Base-by-base conservation (phyloP, 2,329 filamentous ascomycete genomes). In the Fusarium nodosum region DNA sequence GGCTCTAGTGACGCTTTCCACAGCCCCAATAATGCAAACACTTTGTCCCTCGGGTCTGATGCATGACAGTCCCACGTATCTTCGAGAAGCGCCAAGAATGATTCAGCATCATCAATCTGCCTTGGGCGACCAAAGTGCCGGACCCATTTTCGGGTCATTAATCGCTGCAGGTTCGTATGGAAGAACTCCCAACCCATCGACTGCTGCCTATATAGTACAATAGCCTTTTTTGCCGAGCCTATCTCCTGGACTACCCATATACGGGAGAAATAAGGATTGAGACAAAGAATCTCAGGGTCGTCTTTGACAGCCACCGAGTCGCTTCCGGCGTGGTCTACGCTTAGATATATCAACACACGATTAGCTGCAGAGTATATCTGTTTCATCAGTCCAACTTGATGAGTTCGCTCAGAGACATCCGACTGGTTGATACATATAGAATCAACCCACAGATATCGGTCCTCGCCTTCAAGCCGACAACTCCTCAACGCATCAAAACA, bases 391-490 rank as follows among this genome's bases (percentile, higher is more conserved):
- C 52, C 7, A 0, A 60, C 56, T 60, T 60, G 53, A 1, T 60
- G 56, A 0, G 56, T 60, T 7, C 56, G 24, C 7, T 60, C 56
- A 26, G 26, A 58, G 0, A 47, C 3, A 5, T 57, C 10, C 11
- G 33, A 47, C 52, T 59, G 52, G 9, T 59, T 34, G 34, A 56
- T 56, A 13, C 54, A 52, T 9, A 57, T 57, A 2, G 55, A 38
- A 7, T 53, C 55, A 7, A 57, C 20, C 56, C 52, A 59, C 4
- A 59, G 11, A 7, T 7, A 11, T 7, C 52, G 20, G 22, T 60
- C 41, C 36, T 2, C 13, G 1, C 28, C 39, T 18, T 58, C 15
- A 2, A 39, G 41, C 0, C 52, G 56, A 10, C 56, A 60, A 1
- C 46, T 47, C 1, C 12, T 42, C 0, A 60, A 8, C 5, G 56